A percentile compares a stretch with the other conserved stretches of the same genome.
phyloP scores from a whole-genome alignment of 768 basidiomycete species.

The Imleria badia region DNA sequence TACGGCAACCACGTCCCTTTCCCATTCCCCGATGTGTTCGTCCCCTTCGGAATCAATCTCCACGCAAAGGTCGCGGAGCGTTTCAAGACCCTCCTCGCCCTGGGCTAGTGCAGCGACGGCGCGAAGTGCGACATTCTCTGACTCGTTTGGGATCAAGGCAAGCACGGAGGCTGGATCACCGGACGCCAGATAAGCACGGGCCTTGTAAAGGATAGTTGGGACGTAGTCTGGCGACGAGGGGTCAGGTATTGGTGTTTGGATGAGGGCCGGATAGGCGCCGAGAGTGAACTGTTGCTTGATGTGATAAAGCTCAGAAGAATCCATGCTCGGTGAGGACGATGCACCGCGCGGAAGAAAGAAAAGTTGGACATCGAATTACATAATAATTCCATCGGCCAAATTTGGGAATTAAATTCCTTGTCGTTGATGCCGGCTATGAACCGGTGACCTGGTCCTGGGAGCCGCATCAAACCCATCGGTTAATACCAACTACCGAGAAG shows the following conservation, averaged over 20 bases:
- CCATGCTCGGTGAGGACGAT: conserved; percentile 38
- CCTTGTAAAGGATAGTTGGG: conserved; percentile 70
- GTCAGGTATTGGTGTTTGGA: conserved; percentile 55
- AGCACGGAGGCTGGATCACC: conserved; percentile 56
- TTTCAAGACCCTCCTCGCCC: conserved; percentile 64
- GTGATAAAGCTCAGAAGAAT: conserved; percentile 63
- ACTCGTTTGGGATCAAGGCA: conserved; percentile 52
- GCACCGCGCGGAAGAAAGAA: not conserved
- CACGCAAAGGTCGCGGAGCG: conserved; percentile 80
- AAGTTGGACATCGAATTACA: not conserved
- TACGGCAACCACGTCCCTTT: conserved; percentile 73
- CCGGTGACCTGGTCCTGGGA: too few relatives aligned
- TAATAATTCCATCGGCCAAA: not conserved
- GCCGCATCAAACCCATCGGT: not conserved
- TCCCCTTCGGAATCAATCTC: conserved; percentile 80
- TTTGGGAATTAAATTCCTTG: too few relatives aligned
- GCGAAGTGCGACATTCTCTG: conserved; percentile 66
- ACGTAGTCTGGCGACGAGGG: conserved; percentile 61
- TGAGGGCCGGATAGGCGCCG: conserved; percentile 68
- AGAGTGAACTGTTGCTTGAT: conserved; percentile 77
- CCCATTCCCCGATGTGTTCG: conserved; percentile 60
- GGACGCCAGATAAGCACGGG: conserved; percentile 74
- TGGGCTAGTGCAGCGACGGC: conserved; percentile 75
- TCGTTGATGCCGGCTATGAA: too few relatives aligned
- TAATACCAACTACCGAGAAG: not conserved